Evolutionary conservation across 805 yeast genomes (phyloP).

Genomic region (Candida loeiensis): DNA sequence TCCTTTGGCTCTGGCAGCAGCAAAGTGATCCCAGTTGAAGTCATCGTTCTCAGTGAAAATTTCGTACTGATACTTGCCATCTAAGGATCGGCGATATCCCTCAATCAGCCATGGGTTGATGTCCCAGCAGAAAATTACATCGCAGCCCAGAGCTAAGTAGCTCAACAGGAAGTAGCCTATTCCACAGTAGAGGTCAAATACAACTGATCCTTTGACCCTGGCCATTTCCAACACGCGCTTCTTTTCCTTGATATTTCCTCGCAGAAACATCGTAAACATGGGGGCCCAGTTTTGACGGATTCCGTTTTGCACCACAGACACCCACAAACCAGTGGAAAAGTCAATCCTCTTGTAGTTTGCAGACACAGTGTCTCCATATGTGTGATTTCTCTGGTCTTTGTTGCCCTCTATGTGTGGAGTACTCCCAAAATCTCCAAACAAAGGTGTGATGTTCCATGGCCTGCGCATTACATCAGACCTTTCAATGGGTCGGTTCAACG

Average conservation of each 20-base stretch:
- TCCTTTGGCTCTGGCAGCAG: constrained; percentile 13
- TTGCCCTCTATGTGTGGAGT: not conserved
- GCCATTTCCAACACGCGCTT: constrained; percentile 52
- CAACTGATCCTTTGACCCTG: constrained; percentile 37
- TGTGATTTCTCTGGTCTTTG: not conserved
- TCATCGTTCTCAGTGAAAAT: constrained; percentile 27
- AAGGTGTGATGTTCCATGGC: constrained; percentile 57
- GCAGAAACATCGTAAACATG: constrained; percentile 75
- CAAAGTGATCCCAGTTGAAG: constrained; percentile 23
- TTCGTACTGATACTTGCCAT: constrained; percentile 40
- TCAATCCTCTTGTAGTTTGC: not conserved
- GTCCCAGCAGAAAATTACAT: constrained; percentile 69
- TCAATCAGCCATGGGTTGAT: constrained; percentile 80
- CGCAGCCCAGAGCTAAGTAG: constrained; percentile 55
- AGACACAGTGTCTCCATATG: not conserved
- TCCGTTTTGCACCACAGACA: constrained; percentile 65
- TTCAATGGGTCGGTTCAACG: constrained; percentile 65
- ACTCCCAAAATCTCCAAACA: constrained; percentile 64
- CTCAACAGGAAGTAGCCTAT: constrained; percentile 81
- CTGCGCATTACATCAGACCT: constrained; percentile 55
- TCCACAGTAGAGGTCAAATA: constrained; percentile 76
- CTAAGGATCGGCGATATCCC: constrained; percentile 56
- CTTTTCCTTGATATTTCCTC: constrained; percentile 85
- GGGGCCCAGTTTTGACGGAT: constrained; percentile 84
- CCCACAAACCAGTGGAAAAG: constrained; percentile 59